Conservation (phyloP, 148 eudicot genomes). For the Rhododendron griersonianum region DNA sequence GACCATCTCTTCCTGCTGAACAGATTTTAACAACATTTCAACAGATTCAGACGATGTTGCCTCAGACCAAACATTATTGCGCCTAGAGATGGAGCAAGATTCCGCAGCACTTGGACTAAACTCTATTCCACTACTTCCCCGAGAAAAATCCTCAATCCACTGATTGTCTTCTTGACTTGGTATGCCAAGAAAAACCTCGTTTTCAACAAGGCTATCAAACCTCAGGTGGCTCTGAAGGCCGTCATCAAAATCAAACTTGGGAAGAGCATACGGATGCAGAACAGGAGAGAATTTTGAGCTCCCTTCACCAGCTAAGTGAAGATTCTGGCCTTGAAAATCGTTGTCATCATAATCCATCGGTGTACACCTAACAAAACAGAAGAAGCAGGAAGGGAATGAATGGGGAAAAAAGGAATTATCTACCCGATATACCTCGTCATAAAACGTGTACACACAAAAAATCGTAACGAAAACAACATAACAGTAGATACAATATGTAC, state of each 20-base stretch:
- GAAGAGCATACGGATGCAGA: too few species aligned
- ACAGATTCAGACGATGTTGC: constrained; percentile 96
- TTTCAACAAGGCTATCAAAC: too few species aligned
- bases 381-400: neutral
- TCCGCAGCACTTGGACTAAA: constrained; percentile 77
- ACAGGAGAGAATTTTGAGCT: too few species aligned
- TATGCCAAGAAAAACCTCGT: too few species aligned
- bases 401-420: neutral
- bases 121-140: constrained; percentile 55
- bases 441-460: neutral
- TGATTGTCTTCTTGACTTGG: too few species aligned
- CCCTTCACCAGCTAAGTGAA: too few species aligned
- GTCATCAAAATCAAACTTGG: too few species aligned
- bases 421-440: neutral
- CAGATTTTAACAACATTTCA: constrained; percentile 83
- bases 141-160: too few species aligned
- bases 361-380: constrained; percentile 45
- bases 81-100: constrained; percentile 68
- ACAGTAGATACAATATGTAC: neutral
- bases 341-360: constrained; percentile 91
- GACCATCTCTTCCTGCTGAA: constrained; percentile 85
- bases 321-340: too few species aligned
- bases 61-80: constrained; percentile 95
- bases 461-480: neutral
- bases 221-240: too few species aligned